A percentile compares a stretch with the other conserved stretches of the same genome.
These are phyloP conservation scores for Colletotrichum endophyticum DNA, from an alignment of 2,329 filamentous ascomycete species.

Conservation along the genomic window DNA sequence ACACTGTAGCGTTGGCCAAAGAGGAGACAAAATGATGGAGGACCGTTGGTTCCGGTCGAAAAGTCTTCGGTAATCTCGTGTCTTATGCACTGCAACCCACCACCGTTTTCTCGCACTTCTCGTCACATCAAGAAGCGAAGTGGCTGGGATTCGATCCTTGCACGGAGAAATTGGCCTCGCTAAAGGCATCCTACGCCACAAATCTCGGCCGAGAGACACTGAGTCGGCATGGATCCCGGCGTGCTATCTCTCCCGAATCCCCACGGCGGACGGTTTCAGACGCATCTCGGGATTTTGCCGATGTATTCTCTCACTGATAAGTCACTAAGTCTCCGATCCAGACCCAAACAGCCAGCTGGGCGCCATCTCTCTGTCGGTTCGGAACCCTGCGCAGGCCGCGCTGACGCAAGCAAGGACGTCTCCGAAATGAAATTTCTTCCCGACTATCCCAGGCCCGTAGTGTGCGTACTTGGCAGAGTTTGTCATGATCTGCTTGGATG, in stretches of 20 bases:
- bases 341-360: not conserved
- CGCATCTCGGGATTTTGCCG: not conserved
- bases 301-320: not conserved
- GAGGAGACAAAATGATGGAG: not conserved
- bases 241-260: not conserved
- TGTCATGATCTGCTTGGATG: constrained; percentile 39
- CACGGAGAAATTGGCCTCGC: not conserved
- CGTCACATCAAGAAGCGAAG: not conserved
- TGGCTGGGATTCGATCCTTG: not conserved
- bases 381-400: constrained; percentile 6
- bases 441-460: constrained; percentile 36
- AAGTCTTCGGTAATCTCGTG: not conserved
- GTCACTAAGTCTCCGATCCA: not conserved
- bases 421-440: constrained; percentile 27
- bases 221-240: not conserved
- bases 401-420: constrained; percentile 27
- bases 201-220: not conserved
- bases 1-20: not conserved
- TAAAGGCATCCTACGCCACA: not conserved
- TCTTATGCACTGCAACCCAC: not conserved
- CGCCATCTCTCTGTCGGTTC: not conserved
- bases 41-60: not conserved
- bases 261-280: not conserved
- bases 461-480: constrained; percentile 53
- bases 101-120: not conserved